phyloP scores from a whole-genome alignment of 2,329 filamentous ascomycete genomes.

The Dothideomycetes sp. region DNA sequence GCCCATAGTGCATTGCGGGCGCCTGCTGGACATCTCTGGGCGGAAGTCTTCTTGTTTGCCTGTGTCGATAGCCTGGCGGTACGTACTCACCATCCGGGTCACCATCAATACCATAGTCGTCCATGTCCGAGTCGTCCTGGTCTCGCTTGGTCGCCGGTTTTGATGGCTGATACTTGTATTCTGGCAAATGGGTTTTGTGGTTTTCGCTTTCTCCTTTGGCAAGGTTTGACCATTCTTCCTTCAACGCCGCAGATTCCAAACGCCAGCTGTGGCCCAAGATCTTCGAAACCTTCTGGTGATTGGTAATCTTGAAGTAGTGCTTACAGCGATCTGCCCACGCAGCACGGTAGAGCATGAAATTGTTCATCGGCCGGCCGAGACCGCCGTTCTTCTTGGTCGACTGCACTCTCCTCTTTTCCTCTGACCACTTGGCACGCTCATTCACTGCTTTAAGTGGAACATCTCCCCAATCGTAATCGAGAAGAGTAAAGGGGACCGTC shows the following conservation, averaged over 20 bases:
- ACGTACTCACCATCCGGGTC: conserved; percentile 20
- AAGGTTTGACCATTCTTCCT: conserved; percentile 65
- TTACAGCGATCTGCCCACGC: conserved; percentile 83
- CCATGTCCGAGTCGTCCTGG: conserved; percentile 20
- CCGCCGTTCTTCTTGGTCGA: conserved; percentile 62
- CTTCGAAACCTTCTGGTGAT: conserved; percentile 84
- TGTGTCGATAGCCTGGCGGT: conserved; percentile 5
- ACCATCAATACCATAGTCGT: conserved; percentile 23
- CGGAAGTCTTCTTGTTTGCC: conserved; percentile 5
- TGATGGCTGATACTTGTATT: conserved; percentile 82
- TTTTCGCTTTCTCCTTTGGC: conserved; percentile 74
- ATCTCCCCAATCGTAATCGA: conserved; percentile 49
- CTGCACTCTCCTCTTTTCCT: conserved; percentile 51
- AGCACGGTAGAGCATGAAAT: conserved; percentile 95
- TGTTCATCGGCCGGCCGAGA: conserved; percentile 89
- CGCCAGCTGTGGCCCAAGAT: conserved; percentile 84
- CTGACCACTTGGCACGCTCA: conserved; percentile 62
- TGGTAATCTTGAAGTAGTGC: conserved; percentile 68
- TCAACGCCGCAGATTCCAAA: conserved; percentile 61
- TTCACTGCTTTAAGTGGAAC: conserved; percentile 68
- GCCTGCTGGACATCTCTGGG: neutral
- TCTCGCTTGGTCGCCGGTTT: conserved; percentile 37
- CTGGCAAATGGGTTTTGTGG: conserved; percentile 74
- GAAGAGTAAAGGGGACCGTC: conserved; percentile 56
- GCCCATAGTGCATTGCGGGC: neutral